Evolutionary conservation across 352 stramenopile genomes (phyloP), one percentile per base, ranked within the genome.

Genomic region (Lagenidium giganteum): DNA sequence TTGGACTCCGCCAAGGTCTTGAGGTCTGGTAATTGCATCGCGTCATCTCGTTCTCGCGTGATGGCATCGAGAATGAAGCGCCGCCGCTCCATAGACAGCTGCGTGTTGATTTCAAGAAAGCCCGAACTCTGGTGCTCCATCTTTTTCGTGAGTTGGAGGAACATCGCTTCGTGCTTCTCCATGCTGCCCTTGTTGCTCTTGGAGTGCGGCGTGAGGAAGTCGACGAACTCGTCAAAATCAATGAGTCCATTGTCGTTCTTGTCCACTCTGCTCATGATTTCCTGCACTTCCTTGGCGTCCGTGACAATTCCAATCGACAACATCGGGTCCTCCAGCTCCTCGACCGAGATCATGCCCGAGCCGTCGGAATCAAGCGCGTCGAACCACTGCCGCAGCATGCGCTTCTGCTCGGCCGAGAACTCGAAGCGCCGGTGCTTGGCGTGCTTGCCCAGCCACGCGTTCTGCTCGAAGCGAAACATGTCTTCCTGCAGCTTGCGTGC

Each of bases 71-170:
- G 61, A 35, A 84, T 80, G 30, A 84, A 84, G 8, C 60, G 51
- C 3, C 69, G 34, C n/a, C 71, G 58, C 42, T 84, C 71, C 61
- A 82, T 80, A 0, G 71, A 84, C 8, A 84, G 31, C 24, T 84
- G 71, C 16, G 71, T 82, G 31, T 82, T 82, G 42, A 80, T 78
- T 16, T 82, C 68, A 11, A 84, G 45, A 17, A 78, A 77, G 0
- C 71, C 68, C 18, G 58, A 57, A 38, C 64, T 80, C 35, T 84
- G 71, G n/a, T 73, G 64, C 70, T 82, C 68, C 71, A 84, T 84
- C 43, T 78, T 82, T 42, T 76, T 57, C 2, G 70, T 84, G 8
- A 84, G 58, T 40, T 76, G 66, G n/a, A 64, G 53, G 34, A 84
- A 84, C 61, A 77, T 78, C 8, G 56, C 36, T 24, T 77, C 65